Percentiles rank a stretch among this genome's conserved stretches.
These are phyloP conservation scores for Cercospora sesami DNA, from an alignment of 2,329 filamentous ascomycete species.

Conservation along the genomic window DNA sequence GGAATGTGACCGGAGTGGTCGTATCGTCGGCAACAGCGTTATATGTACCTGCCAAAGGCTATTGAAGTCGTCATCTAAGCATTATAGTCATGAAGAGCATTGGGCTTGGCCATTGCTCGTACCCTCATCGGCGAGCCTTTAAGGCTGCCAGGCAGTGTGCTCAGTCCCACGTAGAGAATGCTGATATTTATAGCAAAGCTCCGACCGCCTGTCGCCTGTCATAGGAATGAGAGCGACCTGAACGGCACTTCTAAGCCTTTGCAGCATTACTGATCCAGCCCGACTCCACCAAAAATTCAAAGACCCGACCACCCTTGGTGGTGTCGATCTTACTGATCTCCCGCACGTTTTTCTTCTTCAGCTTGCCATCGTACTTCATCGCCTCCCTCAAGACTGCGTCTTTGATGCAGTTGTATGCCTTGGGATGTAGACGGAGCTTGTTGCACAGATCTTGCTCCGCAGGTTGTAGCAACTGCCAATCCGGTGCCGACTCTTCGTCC, in stretches of 20 bases:
- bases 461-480: constrained; percentile 79
- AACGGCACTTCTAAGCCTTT: constrained; percentile 49
- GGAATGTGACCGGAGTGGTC: background rate
- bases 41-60: background rate
- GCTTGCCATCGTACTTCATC: constrained; percentile 77
- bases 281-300: constrained; percentile 90
- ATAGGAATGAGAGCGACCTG: background rate
- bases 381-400: constrained; percentile 89
- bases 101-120: background rate
- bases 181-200: background rate
- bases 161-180: background rate
- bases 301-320: constrained; percentile 80
- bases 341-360: constrained; percentile 93
- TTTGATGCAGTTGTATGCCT: constrained; percentile 93
- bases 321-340: constrained; percentile 82
- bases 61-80: background rate
- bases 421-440: constrained; percentile 79
- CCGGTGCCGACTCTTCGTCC: constrained; percentile 72
- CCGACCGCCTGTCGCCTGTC: background rate
- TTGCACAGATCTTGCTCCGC: constrained; percentile 88
- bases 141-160: background rate
- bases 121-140: background rate
- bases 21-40: background rate
- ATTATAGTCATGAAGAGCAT: background rate
- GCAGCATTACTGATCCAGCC: constrained; percentile 72